Conservation (phyloP, 2,329 filamentous ascomycete genomes). For the Chalaropsis thielavioides region DNA sequence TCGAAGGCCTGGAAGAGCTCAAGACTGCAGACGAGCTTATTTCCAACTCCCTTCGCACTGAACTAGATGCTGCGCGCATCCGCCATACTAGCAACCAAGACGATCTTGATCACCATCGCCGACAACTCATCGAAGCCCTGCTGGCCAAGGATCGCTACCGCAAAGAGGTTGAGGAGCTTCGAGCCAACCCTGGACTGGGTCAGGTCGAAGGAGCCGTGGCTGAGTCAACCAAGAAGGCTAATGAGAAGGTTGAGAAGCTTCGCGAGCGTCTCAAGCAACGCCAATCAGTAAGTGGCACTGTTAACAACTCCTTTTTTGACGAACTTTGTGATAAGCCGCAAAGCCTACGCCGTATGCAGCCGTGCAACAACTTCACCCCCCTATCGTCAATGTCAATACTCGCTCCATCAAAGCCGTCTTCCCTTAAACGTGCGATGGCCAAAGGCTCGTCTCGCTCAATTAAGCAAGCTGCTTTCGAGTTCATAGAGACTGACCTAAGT, state of each 20-base stretch:
- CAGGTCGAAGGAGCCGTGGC: slow-evolving; percentile 23
- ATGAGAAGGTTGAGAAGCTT: slow-evolving; percentile 45
- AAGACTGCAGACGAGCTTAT: slow-evolving; percentile 46
- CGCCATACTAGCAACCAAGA: slow-evolving; percentile 35
- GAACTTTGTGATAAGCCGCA: slow-evolving; percentile 3
- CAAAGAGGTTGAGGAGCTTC: slow-evolving; percentile 36
- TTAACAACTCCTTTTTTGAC: slow-evolving; percentile 7
- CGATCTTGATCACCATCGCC: slow-evolving; percentile 43
- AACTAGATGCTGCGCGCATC: slow-evolving; percentile 41
- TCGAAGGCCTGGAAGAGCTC: slow-evolving; percentile 41
- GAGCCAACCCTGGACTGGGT: slow-evolving; percentile 25
- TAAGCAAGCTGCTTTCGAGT: slow-evolving; percentile 16
- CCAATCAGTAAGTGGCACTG: slow-evolving; percentile 39
- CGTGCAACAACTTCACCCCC: slow-evolving; percentile 9
- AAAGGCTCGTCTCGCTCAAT: slow-evolving; percentile 12
- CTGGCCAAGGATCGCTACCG: slow-evolving; percentile 46
- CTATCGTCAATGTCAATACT: background rate
- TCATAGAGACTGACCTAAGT: background rate
- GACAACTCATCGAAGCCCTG: slow-evolving; percentile 44
- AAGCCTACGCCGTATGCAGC: slow-evolving; percentile 5
- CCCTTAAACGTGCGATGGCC: slow-evolving; percentile 3
- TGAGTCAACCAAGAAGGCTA: slow-evolving; percentile 29
- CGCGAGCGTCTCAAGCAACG: slow-evolving; percentile 40
- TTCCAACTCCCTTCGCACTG: slow-evolving; percentile 41
- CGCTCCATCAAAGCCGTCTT: slow-evolving; percentile 1